Conservation (phyloP, 2,329 filamentous ascomycete genomes). For the Cordyceps farinosa region DNA sequence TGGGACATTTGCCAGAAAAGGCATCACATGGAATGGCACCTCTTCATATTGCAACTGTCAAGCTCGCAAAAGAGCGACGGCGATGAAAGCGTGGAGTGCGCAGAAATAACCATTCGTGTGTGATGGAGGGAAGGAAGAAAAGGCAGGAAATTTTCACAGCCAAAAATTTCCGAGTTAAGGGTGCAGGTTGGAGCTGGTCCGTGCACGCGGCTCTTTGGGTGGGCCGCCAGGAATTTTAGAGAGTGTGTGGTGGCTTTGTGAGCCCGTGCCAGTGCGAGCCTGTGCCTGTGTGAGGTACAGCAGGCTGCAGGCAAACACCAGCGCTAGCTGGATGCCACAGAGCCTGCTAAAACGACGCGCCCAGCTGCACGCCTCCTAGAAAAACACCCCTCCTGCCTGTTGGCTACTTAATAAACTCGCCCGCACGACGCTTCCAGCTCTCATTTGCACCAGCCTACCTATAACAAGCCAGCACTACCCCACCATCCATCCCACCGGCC, state of each 20-base stretch:
- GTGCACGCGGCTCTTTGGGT: conserved; percentile 1
- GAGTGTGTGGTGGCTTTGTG: too few relatives aligned
- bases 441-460: not conserved
- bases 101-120: not conserved
- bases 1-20: not conserved
- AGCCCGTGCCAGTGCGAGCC: too few relatives aligned
- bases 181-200: conserved; percentile 12
- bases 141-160: conserved; percentile 5
- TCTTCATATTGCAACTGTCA: not conserved
- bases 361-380: not conserved
- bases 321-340: not conserved
- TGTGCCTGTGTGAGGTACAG: too few relatives aligned
- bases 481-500: conserved; percentile 17
- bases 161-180: conserved; percentile 10
- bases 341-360: not conserved
- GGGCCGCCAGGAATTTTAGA: not conserved
- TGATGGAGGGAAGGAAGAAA: not conserved
- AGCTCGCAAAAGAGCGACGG: not conserved
- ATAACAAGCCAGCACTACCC: conserved; percentile 5
- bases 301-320: not conserved
- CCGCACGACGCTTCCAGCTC: not conserved
- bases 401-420: not conserved
- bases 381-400: not conserved
- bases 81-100: not conserved
- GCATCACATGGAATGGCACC: not conserved